A percentile compares a stretch with the other conserved stretches of the same genome.
These are phyloP conservation scores for Hibiscus tridactylites DNA, from an alignment of 345 rosid genomes.

Conservation along the genomic window DNA sequence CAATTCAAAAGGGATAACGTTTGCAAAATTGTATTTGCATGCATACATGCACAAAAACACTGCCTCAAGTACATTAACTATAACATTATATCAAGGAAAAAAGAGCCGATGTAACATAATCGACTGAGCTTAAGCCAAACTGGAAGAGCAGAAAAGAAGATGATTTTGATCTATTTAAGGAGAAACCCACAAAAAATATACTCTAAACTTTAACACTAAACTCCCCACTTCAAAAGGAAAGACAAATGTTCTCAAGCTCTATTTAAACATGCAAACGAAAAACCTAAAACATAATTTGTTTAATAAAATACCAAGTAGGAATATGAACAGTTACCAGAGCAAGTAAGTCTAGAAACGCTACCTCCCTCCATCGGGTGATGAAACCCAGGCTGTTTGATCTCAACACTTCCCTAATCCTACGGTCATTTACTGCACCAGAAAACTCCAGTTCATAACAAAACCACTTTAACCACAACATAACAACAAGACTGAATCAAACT, in stretches of 20 bases:
- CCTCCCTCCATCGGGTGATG: constrained; percentile 99
- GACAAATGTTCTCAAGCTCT: not conserved
- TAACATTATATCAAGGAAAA: not conserved
- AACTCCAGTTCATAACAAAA: constrained; percentile 8
- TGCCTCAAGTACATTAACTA: too few relatives aligned
- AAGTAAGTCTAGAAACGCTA: constrained; percentile 89
- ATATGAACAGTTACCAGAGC: constrained; percentile 68
- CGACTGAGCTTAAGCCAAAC: too few relatives aligned
- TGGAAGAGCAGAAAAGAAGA: too few relatives aligned
- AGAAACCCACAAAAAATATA: too few relatives aligned
- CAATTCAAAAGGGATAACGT: not conserved
- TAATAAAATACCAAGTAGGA: constrained; percentile 32
- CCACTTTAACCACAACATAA: not conserved
- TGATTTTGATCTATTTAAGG: too few relatives aligned
- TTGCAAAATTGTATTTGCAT: not conserved
- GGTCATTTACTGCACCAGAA: constrained; percentile 46
- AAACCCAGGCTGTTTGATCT: constrained; percentile 52
- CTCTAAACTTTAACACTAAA: not conserved
- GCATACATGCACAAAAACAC: not conserved
- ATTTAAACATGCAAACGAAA: not conserved
- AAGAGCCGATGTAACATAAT: too few relatives aligned
- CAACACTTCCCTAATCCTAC: constrained; percentile 45
- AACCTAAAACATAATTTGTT: constrained; percentile 8
- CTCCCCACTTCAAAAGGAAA: constrained; percentile 1
- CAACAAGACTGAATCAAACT: constrained; percentile 6